phyloP scores from a whole-genome alignment of 805 yeast genomes.

The Wickerhamiella lipophila region DNA sequence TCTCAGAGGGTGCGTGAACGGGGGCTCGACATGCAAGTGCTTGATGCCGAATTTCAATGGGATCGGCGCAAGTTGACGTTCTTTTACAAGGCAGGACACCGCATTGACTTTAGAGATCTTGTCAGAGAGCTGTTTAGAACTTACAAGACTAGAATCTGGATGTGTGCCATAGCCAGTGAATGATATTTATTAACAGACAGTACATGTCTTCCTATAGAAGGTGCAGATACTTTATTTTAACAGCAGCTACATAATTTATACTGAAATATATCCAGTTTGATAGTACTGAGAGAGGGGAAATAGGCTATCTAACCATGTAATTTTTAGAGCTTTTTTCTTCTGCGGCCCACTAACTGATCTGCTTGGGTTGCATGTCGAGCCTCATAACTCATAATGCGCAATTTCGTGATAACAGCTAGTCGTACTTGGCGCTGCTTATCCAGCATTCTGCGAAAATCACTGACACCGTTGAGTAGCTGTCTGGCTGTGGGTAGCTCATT shows the following conservation, averaged over 20 bases:
- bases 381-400: neutral
- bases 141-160: constrained; percentile 76
- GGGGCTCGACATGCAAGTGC: constrained; percentile 43
- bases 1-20: constrained; percentile 41
- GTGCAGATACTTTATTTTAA: too few relatives aligned
- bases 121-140: constrained; percentile 62
- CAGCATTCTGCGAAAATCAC: neutral
- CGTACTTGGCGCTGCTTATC: neutral
- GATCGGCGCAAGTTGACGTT: constrained; percentile 70
- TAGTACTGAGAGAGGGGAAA: too few relatives aligned
- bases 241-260: too few relatives aligned
- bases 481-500: neutral
- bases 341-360: neutral
- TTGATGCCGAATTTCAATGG: constrained; percentile 78
- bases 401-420: neutral
- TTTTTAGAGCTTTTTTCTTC: neutral
- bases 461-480: neutral
- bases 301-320: neutral
- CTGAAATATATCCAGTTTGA: too few relatives aligned
- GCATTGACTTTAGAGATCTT: constrained; percentile 68
- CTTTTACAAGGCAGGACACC: constrained; percentile 48
- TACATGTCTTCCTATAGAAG: neutral
- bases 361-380: neutral
- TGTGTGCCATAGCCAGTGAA: constrained; percentile 51
- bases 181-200: constrained; percentile 4